Evolutionary conservation across 768 basidiomycete genomes (phyloP).

Genomic region (Leccinellum luteum): DNA sequence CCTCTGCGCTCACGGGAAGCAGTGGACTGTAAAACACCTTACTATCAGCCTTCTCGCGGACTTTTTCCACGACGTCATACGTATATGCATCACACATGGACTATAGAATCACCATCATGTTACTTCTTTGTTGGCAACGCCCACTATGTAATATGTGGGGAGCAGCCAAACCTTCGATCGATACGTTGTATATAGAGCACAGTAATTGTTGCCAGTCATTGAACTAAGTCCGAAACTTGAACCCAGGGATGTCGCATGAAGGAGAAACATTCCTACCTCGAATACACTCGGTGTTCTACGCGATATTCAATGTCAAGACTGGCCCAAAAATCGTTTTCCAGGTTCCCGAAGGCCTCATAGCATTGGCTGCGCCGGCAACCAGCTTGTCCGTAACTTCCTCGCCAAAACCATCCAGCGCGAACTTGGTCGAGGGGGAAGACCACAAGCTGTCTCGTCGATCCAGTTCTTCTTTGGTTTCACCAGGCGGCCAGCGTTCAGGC

Average conservation of each 20-base stretch:
- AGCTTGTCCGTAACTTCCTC: slow-evolving; percentile 32
- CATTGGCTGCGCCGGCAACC: slow-evolving; percentile 35
- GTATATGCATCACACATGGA: slow-evolving; percentile 21
- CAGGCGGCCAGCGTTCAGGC: slow-evolving; percentile 42
- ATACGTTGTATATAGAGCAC: background rate
- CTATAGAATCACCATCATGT: background rate
- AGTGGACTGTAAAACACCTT: background rate
- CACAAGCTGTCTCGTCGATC: slow-evolving; percentile 47
- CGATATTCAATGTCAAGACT: slow-evolving; percentile 80
- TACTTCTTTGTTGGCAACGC: background rate
- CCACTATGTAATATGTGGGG: background rate
- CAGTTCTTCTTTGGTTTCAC: slow-evolving; percentile 49
- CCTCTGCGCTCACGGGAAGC: slow-evolving; percentile 15
- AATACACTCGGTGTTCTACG: slow-evolving; percentile 90
- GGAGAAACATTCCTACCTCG: slow-evolving; percentile 73
- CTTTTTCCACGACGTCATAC: slow-evolving; percentile 7
- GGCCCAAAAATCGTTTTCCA: slow-evolving; percentile 92
- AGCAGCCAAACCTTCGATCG: background rate
- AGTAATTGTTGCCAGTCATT: background rate
- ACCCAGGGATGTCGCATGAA: slow-evolving; percentile 39
- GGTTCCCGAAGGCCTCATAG: slow-evolving; percentile 89
- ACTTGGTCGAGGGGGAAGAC: slow-evolving; percentile 34
- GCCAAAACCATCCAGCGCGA: slow-evolving; percentile 32
- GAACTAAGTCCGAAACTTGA: background rate
- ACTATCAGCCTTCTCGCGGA: slow-evolving; percentile 3